These are phyloP conservation scores for Trypanosoma conorhini DNA, from an alignment of 208 protist genomes.

Conservation along the genomic window DNA sequence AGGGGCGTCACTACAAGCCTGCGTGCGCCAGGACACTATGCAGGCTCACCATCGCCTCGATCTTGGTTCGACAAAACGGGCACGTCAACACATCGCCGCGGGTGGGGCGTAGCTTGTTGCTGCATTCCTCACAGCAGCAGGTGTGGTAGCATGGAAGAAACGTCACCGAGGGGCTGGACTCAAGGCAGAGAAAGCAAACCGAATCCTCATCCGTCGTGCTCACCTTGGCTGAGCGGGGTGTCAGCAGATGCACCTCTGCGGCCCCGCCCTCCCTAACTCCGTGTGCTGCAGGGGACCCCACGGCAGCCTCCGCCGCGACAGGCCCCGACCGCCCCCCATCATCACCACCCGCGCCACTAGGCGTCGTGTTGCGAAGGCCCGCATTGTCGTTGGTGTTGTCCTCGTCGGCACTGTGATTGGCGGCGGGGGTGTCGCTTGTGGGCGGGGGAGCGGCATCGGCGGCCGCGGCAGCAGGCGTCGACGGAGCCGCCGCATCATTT, in stretches of 20 bases:
- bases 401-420: background rate
- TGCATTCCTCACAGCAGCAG: slow-evolving; percentile 53
- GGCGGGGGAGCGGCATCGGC: too few relatives aligned
- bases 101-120: slow-evolving; percentile 40
- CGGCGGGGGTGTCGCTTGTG: background rate
- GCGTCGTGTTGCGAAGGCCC: background rate
- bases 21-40: slow-evolving; percentile 17
- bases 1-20: background rate
- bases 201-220: slow-evolving; percentile 32
- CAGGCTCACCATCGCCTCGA: slow-evolving; percentile 57
- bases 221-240: slow-evolving; percentile 16
- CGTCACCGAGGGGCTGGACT: slow-evolving; percentile 36
- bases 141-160: slow-evolving; percentile 64
- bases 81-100: slow-evolving; percentile 32
- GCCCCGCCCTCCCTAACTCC: background rate
- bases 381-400: background rate
- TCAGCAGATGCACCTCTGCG: background rate
- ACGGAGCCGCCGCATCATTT: background rate
- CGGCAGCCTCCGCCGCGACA: background rate
- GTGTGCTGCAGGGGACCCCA: background rate
- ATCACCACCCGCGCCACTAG: slow-evolving; percentile 11
- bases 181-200: slow-evolving; percentile 51
- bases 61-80: slow-evolving; percentile 48
- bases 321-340: slow-evolving; percentile 13
- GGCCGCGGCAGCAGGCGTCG: too few relatives aligned